A percentile compares a stretch with the other conserved stretches of the same genome.
Conservation (phyloP, 2,329 filamentous ascomycete species). For the Xylaria sp. region DNA sequence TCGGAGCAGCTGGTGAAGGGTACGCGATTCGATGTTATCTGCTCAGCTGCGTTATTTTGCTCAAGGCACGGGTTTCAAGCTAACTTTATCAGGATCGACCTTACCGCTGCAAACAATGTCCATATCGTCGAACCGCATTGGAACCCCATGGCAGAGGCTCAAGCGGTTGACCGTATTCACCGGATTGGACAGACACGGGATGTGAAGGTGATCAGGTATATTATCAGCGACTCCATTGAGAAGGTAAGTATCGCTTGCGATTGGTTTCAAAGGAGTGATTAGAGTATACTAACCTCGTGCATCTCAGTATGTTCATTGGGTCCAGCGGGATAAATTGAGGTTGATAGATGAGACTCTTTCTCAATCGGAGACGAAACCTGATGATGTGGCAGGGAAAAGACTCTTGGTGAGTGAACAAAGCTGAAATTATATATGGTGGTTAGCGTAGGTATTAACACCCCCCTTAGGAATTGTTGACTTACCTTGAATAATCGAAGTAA, state of each 20-base stretch:
- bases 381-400: too few relatives aligned
- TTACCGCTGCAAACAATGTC: slow-evolving; percentile 38
- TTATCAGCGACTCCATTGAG: slow-evolving; percentile 35
- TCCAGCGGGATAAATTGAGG: neutral
- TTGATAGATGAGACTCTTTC: neutral
- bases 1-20: slow-evolving; percentile 42
- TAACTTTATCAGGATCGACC: slow-evolving; percentile 32
- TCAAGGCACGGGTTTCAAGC: too few relatives aligned
- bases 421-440: too few relatives aligned
- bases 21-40: slow-evolving; percentile 15
- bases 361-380: neutral
- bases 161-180: slow-evolving; percentile 43
- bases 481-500: too few relatives aligned
- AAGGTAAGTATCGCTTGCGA: neutral
- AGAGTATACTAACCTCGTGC: neutral
- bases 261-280: neutral
- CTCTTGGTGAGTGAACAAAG: too few relatives aligned
- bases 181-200: slow-evolving; percentile 39
- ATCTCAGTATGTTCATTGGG: neutral
- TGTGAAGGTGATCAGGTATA: slow-evolving; percentile 40
- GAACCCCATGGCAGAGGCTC: slow-evolving; percentile 44
- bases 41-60: too few relatives aligned
- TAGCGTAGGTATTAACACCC: too few relatives aligned
- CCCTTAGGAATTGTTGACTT: too few relatives aligned
- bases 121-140: slow-evolving; percentile 44